Conservation (phyloP, 306 rosid genomes). For the Hippophae tibetana region DNA sequence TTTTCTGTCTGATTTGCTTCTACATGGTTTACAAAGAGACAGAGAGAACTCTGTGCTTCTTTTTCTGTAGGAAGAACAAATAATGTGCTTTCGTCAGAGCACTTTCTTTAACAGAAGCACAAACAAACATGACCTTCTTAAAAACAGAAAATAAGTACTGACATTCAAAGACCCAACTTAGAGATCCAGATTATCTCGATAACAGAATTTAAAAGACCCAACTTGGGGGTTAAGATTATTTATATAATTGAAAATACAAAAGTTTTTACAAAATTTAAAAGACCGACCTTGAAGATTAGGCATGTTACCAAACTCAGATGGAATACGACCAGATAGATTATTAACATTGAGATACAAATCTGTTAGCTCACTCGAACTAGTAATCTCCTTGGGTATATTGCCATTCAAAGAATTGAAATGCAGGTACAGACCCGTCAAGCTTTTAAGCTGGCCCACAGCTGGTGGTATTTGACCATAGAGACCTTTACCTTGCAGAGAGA, state of each 20-base stretch:
- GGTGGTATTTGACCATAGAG: slow-evolving; percentile 32
- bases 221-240: too few species aligned
- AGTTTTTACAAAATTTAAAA: background rate
- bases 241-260: background rate
- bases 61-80: too few species aligned
- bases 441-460: slow-evolving; percentile 33
- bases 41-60: too few species aligned
- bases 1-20: too few species aligned
- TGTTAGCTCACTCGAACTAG: slow-evolving; percentile 24
- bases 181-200: too few species aligned
- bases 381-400: slow-evolving; percentile 31
- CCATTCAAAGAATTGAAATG: slow-evolving; percentile 45
- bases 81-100: too few species aligned
- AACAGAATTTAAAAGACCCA: too few species aligned
- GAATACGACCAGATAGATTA: slow-evolving; percentile 39
- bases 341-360: slow-evolving; percentile 48
- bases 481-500: slow-evolving; percentile 48
- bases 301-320: slow-evolving; percentile 32
- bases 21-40: too few species aligned
- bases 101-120: too few species aligned
- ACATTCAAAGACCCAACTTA: too few species aligned
- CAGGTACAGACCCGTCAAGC: slow-evolving; percentile 43
- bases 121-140: too few species aligned
- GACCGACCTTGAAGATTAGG: slow-evolving; percentile 39
- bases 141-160: too few species aligned